These are phyloP conservation scores for Polytrichum formosum DNA, from an alignment of 225 moss, liverwort and hornwort genomes.

Conservation along the genomic window DNA sequence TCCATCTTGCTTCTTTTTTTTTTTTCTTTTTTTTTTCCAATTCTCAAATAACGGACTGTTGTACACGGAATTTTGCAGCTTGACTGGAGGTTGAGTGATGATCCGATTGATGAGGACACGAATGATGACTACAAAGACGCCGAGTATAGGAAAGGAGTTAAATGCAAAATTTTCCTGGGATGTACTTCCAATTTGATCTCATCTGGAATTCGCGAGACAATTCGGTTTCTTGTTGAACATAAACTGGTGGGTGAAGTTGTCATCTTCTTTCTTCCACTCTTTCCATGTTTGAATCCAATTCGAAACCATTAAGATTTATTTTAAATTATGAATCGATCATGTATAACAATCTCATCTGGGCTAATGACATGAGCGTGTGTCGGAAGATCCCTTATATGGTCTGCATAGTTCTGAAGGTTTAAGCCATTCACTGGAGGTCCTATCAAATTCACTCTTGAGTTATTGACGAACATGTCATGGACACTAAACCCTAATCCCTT, in stretches of 20 bases:
- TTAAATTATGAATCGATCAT: no score
- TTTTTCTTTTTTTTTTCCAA: background rate
- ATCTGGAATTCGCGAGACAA: conserved; percentile 89
- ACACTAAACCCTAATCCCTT: no score
- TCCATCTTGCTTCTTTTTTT: background rate
- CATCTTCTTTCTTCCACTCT: background rate
- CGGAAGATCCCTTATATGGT: no score
- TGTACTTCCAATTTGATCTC: conserved; percentile 95
- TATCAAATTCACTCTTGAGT: no score
- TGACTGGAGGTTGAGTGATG: conserved; percentile 93
- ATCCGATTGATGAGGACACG: conserved; percentile 60
- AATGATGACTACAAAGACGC: conserved; percentile 60
- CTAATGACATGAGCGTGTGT: no score
- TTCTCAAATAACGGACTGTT: background rate
- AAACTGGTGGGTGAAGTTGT: conserved; percentile 54
- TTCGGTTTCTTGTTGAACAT: conserved; percentile 86
- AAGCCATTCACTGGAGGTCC: no score
- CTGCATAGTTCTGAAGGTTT: no score
- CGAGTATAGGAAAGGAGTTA: conserved; percentile 66
- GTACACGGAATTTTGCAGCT: conserved; percentile 41
- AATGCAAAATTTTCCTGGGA: conserved; percentile 89
- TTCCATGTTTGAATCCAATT: no score
- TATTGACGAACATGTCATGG: no score
- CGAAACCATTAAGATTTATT: no score
- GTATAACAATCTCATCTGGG: no score